Conservation (phyloP, 192 early-diverging fungal species). For the Umbelopsis ramanniana region DNA sequence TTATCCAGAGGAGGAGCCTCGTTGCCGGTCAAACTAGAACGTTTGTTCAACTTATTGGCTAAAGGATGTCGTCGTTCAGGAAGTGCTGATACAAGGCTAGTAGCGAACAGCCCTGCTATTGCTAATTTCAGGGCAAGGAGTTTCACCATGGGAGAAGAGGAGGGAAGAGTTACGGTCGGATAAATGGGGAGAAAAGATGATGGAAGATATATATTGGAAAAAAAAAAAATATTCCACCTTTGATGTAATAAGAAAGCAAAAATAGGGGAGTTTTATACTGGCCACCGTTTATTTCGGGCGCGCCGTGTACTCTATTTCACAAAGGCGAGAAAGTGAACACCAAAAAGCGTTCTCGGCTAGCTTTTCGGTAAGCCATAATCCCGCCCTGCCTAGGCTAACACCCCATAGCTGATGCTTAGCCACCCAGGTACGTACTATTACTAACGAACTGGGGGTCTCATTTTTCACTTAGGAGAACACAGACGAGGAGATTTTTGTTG, state of each 20-base stretch:
- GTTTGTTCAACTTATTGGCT: neutral
- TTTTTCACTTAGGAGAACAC: no score
- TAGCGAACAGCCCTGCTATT: neutral
- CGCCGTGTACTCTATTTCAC: neutral
- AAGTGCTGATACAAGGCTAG: neutral
- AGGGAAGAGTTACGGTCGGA: neutral
- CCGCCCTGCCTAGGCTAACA: no score
- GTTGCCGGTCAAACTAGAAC: neutral
- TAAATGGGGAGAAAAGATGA: slow-evolving; percentile 1
- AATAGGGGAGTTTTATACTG: neutral
- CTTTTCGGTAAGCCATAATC: neutral
- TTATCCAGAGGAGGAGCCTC: slow-evolving; percentile 5
- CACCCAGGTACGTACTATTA: no score
- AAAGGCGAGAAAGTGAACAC: no score
- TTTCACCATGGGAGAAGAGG: neutral
- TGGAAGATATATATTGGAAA: neutral
- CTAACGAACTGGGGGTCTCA: no score
- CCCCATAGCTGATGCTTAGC: no score
- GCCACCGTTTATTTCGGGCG: neutral
- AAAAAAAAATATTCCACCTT: neutral
- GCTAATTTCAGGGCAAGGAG: slow-evolving; percentile 21
- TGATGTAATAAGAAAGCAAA: neutral
- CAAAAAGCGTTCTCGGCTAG: neutral
- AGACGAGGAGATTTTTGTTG: no score
- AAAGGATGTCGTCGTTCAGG: neutral